Evolutionary conservation across 2,329 filamentous ascomycete species (phyloP).

Genomic region (Fusarium nelsonii): DNA sequence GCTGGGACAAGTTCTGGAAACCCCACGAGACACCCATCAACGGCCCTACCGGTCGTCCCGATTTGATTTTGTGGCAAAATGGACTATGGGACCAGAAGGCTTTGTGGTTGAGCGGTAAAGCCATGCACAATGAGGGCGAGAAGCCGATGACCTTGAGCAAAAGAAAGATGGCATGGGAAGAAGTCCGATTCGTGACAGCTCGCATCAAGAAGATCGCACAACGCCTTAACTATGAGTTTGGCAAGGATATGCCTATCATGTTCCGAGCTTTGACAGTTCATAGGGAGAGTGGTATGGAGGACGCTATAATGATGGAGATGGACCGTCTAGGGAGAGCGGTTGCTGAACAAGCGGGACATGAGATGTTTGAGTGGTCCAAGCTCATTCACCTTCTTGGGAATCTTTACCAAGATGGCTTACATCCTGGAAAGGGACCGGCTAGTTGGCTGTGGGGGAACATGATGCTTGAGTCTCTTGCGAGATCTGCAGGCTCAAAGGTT

Average conservation of each 20-base stretch:
- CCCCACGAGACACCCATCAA: constrained; percentile 29
- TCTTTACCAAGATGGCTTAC: constrained; percentile 19
- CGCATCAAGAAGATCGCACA: constrained; percentile 33
- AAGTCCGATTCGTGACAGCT: constrained; percentile 33
- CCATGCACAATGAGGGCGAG: constrained; percentile 5
- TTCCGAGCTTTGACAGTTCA: constrained; percentile 35
- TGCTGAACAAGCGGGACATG: constrained; percentile 37
- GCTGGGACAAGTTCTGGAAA: constrained; percentile 33
- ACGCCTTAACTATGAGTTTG: constrained; percentile 26
- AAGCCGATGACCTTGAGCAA: constrained; percentile 15
- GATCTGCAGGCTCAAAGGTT: constrained; percentile 7
- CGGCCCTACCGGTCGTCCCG: constrained; percentile 24
- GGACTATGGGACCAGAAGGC: constrained; percentile 37
- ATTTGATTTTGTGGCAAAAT: constrained; percentile 39
- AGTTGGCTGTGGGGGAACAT: constrained; percentile 41
- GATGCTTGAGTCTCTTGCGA: constrained; percentile 31
- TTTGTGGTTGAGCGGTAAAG: constrained; percentile 24
- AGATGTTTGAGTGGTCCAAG: constrained; percentile 38
- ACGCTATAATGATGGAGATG: constrained; percentile 39
- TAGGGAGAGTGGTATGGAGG: constrained; percentile 26
- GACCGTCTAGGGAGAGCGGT: constrained; percentile 36
- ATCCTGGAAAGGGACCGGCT: constrained; percentile 30
- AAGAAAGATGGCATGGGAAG: constrained; percentile 37
- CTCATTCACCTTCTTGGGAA: constrained; percentile 28
- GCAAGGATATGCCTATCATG: constrained; percentile 21